Evolutionary conservation across 768 basidiomycete species (phyloP).

Genomic region (Kwoniella shandongensis): DNA sequence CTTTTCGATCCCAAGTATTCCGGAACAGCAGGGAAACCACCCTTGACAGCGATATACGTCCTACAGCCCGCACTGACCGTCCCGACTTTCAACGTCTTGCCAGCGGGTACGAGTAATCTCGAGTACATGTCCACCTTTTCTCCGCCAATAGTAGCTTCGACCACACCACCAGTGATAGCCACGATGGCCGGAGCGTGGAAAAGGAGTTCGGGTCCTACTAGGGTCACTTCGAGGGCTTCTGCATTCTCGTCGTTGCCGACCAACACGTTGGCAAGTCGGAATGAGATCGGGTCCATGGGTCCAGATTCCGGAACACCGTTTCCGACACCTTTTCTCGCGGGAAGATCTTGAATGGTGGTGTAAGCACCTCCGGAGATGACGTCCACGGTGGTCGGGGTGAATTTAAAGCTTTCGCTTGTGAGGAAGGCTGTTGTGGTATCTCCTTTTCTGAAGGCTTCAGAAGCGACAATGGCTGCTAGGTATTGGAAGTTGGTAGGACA

Average conservation of each 20-base stretch:
- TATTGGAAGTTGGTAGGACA: constrained; percentile 65
- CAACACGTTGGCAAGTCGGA: constrained; percentile 62
- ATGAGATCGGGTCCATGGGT: constrained; percentile 65
- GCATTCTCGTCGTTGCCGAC: constrained; percentile 60
- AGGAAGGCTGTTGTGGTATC: constrained; percentile 43
- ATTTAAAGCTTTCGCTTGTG: constrained; percentile 18
- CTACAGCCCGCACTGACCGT: constrained; percentile 57
- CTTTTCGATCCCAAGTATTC: constrained; percentile 63
- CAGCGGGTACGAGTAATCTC: constrained; percentile 57
- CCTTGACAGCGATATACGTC: constrained; percentile 61
- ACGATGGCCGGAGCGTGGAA: constrained; percentile 61
- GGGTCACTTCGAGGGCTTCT: constrained; percentile 62
- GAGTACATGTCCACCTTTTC: constrained; percentile 58
- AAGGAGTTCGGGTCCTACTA: constrained; percentile 57
- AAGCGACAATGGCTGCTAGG: constrained; percentile 57
- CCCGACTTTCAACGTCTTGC: constrained; percentile 57
- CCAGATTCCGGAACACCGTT: constrained; percentile 66
- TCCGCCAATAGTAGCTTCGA: constrained; percentile 57
- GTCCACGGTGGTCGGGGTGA: constrained; percentile 57
- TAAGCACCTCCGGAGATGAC: constrained; percentile 63
- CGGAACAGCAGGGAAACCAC: constrained; percentile 61
- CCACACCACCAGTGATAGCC: constrained; percentile 61
- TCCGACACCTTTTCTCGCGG: constrained; percentile 52
- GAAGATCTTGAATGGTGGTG: constrained; percentile 50
- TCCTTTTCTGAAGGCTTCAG: constrained; percentile 38